Evolutionary conservation across 2,329 filamentous ascomycete genomes (phyloP), one percentile per base, ranked within the genome.

Genomic region (Verticillium alfalfae): DNA sequence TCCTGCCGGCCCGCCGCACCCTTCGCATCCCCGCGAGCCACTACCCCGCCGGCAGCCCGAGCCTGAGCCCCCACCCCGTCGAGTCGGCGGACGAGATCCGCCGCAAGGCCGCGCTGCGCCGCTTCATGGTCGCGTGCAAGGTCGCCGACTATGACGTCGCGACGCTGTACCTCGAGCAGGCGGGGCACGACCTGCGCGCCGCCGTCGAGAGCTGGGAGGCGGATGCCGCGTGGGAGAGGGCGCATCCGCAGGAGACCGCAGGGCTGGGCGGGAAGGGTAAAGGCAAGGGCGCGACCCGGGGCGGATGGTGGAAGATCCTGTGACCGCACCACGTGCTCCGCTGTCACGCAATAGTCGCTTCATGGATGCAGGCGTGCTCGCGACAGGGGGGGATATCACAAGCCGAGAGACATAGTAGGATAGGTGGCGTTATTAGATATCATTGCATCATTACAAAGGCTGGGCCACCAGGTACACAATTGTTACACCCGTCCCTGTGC

Each of bases 41-140:
- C 70, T 92, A 90, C 76, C 85, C 85, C 67, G 87, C 81, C 4
- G 87, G 86, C 3, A n/a, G 18, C 16, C 78, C 88, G 6, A 89
- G 85, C 67, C 76, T 93, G 31, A 91, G 87, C 56, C 89, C 90
- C 1, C 78, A 83, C 34, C 90, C 91, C 0, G 68, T 91, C n/a
- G 89, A 90, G 60, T 86, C 88, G 57, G 90, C 92, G 70, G 88
- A 90, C 56, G 90, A 92, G 69, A 88, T 91, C 74, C 78, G 83
- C 58, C 82, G 87, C 65, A 93, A 91, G 75, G 81, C 78, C 18
- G 88, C 88, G 70, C 81, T 94, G 38, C 81, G 91, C 52, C 84
- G 89, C 64, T 94, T 89, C 80, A 93, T 93, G 91, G 86, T 92
- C 2, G 81, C 82, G 1, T 91, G 88, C 75, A 94, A 94, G 71